Percentiles rank a stretch among this genome's conserved stretches.
These are phyloP conservation scores for Neurospora sp. DNA, from an alignment of 495 filamentous ascomycete genomes.

Conservation along the genomic window DNA sequence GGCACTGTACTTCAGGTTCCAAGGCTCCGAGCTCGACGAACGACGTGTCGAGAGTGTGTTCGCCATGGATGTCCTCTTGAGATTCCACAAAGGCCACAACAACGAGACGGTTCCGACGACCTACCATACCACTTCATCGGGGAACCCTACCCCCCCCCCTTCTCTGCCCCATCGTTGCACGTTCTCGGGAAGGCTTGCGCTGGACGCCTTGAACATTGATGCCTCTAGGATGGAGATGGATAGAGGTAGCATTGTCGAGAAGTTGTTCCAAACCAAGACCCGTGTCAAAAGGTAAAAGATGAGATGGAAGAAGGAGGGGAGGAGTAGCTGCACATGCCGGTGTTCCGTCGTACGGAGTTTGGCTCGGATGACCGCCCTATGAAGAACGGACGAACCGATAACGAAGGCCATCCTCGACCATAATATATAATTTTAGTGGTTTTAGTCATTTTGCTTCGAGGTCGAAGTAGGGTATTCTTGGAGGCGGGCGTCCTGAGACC, in stretches of 20 bases:
- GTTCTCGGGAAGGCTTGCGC: neutral
- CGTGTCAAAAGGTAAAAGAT: too few relatives aligned
- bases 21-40: constrained; percentile 1
- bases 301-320: constrained; percentile 4
- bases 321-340: constrained; percentile 4
- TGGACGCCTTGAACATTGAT: constrained; percentile 1
- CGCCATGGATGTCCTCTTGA: neutral
- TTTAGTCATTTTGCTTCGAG: too few relatives aligned
- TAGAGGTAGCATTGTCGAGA: neutral
- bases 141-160: neutral
- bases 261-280: neutral
- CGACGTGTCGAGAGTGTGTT: neutral
- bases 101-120: constrained; percentile 3
- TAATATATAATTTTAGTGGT: neutral
- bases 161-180: constrained; percentile 1
- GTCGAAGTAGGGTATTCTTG: too few relatives aligned
- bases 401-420: neutral
- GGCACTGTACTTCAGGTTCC: neutral
- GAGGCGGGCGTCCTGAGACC: too few relatives aligned
- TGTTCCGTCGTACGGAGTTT: neutral
- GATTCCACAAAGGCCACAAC: neutral
- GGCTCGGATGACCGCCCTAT: neutral
- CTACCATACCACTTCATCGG: constrained; percentile 1
- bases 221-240: neutral
- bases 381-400: constrained; percentile 3